Evolutionary conservation across 371 early-diverging fungal genomes (phyloP).

Genomic region (Zopfochytrium polystomum): DNA sequence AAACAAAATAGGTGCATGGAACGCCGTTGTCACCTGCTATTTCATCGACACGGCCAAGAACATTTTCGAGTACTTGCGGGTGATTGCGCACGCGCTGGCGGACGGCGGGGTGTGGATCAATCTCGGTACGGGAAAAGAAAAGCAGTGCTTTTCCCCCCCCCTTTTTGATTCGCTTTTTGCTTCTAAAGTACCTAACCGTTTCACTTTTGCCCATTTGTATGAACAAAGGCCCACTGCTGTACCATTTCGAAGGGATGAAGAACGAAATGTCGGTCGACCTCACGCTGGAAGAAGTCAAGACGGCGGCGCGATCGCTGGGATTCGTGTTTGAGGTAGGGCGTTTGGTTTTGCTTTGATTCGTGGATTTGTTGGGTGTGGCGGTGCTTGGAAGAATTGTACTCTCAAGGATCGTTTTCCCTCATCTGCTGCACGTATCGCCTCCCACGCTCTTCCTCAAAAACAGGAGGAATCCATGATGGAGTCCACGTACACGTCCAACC

Average conservation of each 20-base stretch:
- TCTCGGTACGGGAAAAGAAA: slow-evolving; percentile 48
- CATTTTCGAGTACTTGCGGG: slow-evolving; percentile 79
- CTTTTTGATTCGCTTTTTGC: not conserved
- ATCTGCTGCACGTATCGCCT: slow-evolving; percentile 6
- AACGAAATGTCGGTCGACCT: slow-evolving; percentile 81
- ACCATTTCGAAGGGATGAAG: slow-evolving; percentile 84
- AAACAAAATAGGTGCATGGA: slow-evolving; percentile 66
- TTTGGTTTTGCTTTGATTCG: not conserved
- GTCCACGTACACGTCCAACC: slow-evolving; percentile 72
- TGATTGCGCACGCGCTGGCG: slow-evolving; percentile 71
- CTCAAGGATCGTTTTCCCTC: slow-evolving; percentile 4
- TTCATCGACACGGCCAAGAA: slow-evolving; percentile 96
- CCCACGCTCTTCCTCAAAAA: not conserved
- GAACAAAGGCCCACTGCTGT: slow-evolving; percentile 75
- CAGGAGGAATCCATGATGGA: slow-evolving; percentile 58
- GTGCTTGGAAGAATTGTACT: too few relatives aligned
- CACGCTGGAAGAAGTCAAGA: slow-evolving; percentile 76
- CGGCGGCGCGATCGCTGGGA: slow-evolving; percentile 62
- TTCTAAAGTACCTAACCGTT: not conserved
- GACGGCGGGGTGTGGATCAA: slow-evolving; percentile 94
- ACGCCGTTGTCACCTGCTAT: slow-evolving; percentile 89
- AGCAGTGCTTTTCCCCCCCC: slow-evolving; percentile 1
- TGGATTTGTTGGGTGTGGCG: slow-evolving; percentile 4
- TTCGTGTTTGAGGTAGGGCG: slow-evolving; percentile 63
- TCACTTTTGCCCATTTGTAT: slow-evolving; percentile 7